Base-by-base conservation (phyloP, 176 grass and related monocot species). In the Hyparrhenia diplandra region DNA sequence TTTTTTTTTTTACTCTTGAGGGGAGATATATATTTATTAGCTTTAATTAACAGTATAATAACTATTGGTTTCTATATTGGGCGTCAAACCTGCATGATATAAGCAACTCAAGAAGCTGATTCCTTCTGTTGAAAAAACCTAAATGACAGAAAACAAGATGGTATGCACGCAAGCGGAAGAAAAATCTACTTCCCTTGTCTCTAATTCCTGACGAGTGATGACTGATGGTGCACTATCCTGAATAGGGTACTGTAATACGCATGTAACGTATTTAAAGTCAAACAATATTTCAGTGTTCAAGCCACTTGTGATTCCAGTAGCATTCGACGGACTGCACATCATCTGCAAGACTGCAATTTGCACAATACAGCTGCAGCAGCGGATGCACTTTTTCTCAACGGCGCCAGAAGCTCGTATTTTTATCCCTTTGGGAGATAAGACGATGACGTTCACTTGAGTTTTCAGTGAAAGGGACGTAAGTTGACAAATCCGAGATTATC, bases 401-500 rank as follows among this genome's bases (percentile, higher is more conserved):
- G 18, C 41, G 37, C 29, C 77, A 80, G 8, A 75, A 46, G 63
- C 47, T 64, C 31, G 13, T 65, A 72, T 14, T 78, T 45, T 1
- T 17, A 75, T 52, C 20, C 20, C 10, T 46, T 40, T 10, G 28
- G 32, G 0, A 17, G 82, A 85, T 89, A 85, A 71, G 82, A 85
- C 11, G 63, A 58, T 5, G 82, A 85, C 67, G 18, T 43, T 60
- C 60, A 30, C 75, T 42, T n/a, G 57, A 1, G 47, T 21, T 23
- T 51, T 45, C 46, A 16, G 2, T 37, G 79, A 77, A 49, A 72
- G 45, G 54, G 43, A 58, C 40, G 46, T 13, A 24, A 14, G 66
- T 64, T 78, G 87, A 47, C 20, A 68, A 67, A 68, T 42, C 63
- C 20, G 25, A 32, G 36, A 43, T 35, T 31, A 29, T 60, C 18